Evolutionary conservation across 2,329 filamentous ascomycete genomes (phyloP).

Genomic region (Colletotrichum eremochloae): DNA sequence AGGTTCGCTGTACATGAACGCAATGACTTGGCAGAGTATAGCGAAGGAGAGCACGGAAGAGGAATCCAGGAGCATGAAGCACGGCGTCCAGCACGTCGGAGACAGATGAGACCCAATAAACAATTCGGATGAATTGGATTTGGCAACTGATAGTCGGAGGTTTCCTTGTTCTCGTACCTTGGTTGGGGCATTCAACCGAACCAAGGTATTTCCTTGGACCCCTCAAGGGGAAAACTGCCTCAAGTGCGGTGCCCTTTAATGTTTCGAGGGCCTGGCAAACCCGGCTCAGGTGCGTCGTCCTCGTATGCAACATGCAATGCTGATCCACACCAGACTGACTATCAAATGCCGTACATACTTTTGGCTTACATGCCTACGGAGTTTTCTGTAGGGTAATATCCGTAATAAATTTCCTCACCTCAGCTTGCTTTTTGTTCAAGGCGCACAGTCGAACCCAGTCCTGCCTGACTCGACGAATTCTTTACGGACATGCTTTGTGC

Average conservation of each 20-base stretch:
- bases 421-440: constrained; percentile 14
- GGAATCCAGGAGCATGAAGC: constrained; percentile 28
- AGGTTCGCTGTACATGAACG: background rate
- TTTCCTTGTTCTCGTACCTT: no score
- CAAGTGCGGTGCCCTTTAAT: constrained; percentile 27
- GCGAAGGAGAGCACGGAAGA: constrained; percentile 15
- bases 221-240: constrained; percentile 9
- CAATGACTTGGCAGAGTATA: background rate
- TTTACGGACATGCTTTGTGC: background rate
- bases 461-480: constrained; percentile 7
- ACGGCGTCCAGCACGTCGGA: constrained; percentile 18
- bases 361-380: no score
- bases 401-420: background rate
- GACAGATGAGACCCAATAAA: constrained; percentile 24
- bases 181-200: constrained; percentile 21
- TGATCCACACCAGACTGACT: background rate
- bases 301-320: background rate
- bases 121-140: constrained; percentile 22
- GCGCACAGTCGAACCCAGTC: constrained; percentile 14
- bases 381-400: background rate
- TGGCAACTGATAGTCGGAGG: background rate
- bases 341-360: background rate
- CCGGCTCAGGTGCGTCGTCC: constrained; percentile 7
- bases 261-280: constrained; percentile 19
- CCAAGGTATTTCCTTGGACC: constrained; percentile 9